Conservation (phyloP, 345 rosid species). For the Pelargonium nanum region DNA sequence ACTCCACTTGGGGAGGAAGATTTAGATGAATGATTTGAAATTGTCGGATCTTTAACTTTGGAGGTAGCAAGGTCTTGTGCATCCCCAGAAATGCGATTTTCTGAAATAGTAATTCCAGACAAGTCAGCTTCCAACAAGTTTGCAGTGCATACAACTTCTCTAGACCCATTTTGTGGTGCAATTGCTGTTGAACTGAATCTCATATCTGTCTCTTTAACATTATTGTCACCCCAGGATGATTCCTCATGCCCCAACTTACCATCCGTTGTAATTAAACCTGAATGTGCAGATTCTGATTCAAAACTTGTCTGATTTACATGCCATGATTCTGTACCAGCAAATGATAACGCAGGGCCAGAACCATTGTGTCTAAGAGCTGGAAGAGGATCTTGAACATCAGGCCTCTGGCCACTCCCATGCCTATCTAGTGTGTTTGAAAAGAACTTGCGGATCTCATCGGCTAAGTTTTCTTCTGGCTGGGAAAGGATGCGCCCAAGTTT, state of each 20-base stretch:
- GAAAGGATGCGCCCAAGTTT: slow-evolving; percentile 63
- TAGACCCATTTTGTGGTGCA: slow-evolving; percentile 8
- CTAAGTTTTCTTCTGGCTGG: slow-evolving; percentile 41
- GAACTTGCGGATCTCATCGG: slow-evolving; percentile 50
- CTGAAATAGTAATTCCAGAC: slow-evolving; percentile 31
- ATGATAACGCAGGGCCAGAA: slow-evolving; percentile 17
- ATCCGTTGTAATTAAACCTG: slow-evolving; percentile 16
- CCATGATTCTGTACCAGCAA: slow-evolving; percentile 26
- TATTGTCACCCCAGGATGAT: slow-evolving; percentile 14
- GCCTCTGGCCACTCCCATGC: slow-evolving; percentile 75
- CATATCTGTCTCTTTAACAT: slow-evolving; percentile 14
- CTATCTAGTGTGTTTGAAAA: slow-evolving; percentile 63
- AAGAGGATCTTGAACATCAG: slow-evolving; percentile 56
- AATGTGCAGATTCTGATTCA: slow-evolving; percentile 23
- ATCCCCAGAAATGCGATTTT: slow-evolving; percentile 36
- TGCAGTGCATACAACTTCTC: background rate
- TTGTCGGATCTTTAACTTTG: slow-evolving; percentile 26
- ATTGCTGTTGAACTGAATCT: slow-evolving; percentile 13
- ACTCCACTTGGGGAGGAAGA: slow-evolving; percentile 17
- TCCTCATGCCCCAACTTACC: slow-evolving; percentile 3
- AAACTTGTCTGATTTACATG: slow-evolving; percentile 33
- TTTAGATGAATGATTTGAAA: slow-evolving; percentile 22
- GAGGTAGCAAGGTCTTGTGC: slow-evolving; percentile 46
- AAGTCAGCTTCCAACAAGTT: slow-evolving; percentile 8
- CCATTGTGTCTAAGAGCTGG: slow-evolving; percentile 32